Evolutionary conservation across 1,284 basidiomycete genomes (phyloP), one percentile per base, ranked within the genome.

Genomic region (Boletellus deceptivus): DNA sequence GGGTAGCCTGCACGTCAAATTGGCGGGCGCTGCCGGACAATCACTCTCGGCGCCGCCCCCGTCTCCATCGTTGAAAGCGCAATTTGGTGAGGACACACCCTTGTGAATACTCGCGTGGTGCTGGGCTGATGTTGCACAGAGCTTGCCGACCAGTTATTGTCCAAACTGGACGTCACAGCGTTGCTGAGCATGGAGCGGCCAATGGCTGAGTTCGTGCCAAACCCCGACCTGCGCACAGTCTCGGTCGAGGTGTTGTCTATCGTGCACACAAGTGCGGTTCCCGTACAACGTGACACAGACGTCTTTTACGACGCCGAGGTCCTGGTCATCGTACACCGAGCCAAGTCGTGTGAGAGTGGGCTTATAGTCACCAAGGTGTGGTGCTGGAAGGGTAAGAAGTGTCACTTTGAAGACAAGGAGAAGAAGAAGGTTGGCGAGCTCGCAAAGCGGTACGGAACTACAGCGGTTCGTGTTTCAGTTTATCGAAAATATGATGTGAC

Each of bases 221-320:
- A 72, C 48, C 54, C 70, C 1, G 78, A 79, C 44, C 48, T 69
- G n/a, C 73, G 72, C 49, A 83, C 78, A 0, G 77, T 91, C 39
- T 89, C 87, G 16, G 79, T 89, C 4, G 88, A 91, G 33, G 77
- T 88, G 1, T 70, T 90, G 64, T 67, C 71, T 10, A 73, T 91
- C 48, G 66, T 72, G 1, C 83, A 80, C 8, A 73, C 68, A 46
- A 73, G 72, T 7, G 75, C 79, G 4, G 73, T 70, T 1, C 55
- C 73, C 3, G 55, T 88, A 63, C 33, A 68, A 64, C 55, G 35
- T 11, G 72, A 80, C 46, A 59, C 64, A 5, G 71, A 77, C 54
- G 64, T 87, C 14, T 88, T 91, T 63, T 86, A 91, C 59, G 88
- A 91, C 48, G 72, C 75, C 1, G 89, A 91, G 60, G 69, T 82